These are phyloP conservation scores for Fusarium nodosum DNA, from an alignment of 2,329 filamentous ascomycete species.

Conservation along the genomic window DNA sequence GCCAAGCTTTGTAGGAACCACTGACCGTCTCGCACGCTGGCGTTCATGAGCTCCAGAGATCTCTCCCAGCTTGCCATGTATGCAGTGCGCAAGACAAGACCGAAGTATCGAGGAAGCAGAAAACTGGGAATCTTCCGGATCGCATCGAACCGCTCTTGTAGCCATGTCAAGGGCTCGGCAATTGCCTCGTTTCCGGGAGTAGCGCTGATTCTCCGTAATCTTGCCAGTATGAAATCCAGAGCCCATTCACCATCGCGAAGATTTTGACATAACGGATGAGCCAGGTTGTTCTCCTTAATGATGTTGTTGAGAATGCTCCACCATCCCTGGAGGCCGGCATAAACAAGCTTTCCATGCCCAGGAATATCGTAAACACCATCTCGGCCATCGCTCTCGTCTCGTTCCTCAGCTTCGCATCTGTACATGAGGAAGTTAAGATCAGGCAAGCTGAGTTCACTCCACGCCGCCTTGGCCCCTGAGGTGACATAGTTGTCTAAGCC, in stretches of 20 bases:
- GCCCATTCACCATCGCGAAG: constrained; percentile 93
- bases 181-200: constrained; percentile 74
- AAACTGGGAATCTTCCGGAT: constrained; percentile 89
- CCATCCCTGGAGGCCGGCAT: constrained; percentile 98
- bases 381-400: constrained; percentile 80
- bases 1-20: constrained; percentile 89
- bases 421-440: constrained; percentile 95
- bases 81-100: constrained; percentile 86
- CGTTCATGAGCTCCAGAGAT: constrained; percentile 82
- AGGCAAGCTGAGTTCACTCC: constrained; percentile 78
- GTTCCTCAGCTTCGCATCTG: constrained; percentile 88
- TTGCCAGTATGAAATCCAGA: constrained; percentile 85
- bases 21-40: constrained; percentile 83
- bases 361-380: constrained; percentile 94
- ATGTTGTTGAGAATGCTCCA: constrained; percentile 92
- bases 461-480: constrained; percentile 82
- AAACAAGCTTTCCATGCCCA: constrained; percentile 85
- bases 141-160: constrained; percentile 86
- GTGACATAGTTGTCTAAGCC: constrained; percentile 90
- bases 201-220: constrained; percentile 79
- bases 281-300: constrained; percentile 89
- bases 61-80: constrained; percentile 87
- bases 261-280: constrained; percentile 93
- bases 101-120: constrained; percentile 92
- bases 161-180: constrained; percentile 77